Base-by-base conservation (phyloP, 352 stramenopile genomes). In the Globisporangium paroecandrum region DNA sequence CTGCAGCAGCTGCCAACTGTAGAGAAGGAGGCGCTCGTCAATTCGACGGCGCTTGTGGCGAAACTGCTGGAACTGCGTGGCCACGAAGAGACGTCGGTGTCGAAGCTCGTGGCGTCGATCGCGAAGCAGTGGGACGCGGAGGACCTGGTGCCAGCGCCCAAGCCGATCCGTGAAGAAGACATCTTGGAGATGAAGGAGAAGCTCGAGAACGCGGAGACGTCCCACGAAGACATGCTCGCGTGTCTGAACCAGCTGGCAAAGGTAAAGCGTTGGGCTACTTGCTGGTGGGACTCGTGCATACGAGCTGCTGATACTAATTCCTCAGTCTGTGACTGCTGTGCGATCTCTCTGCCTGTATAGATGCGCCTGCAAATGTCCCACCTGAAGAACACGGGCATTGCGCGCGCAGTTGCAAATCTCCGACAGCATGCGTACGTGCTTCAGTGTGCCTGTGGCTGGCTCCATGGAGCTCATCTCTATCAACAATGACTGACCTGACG, bases 381-480 rank as follows among this genome's bases (percentile, higher is more conserved):
- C 58, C 55, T 95, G 46, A 89, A 84, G 74, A 82, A 83, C 59
- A 93, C 83, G 18, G 77, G 77, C 60, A 93, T 95, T 51, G 66
- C 82, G 18, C 79, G 78, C 10, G 68, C 70, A 5, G 87, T 95
- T 18, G 83, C 85, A 18, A 79, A 82, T 8, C 74, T 95, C 53
- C 83, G 87, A 10, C 80, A 93, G 61, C 83, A 95, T 57, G 80
- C 76, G 87, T 93, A 89, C 66, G 81, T 65, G 2, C 29, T 22
- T 61, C 10, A 15, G 9, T 3, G 18, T 2, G 57, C 41, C 12
- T 57, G 22, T 8, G 9, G 22, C 49, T 57, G 22, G 32, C 32
- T 38, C 32, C 32, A 38, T 38, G 8, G 5, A 38, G 32, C 32
- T 8, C n/a, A 27, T 34, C 25, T 58, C 41, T 24, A 24, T 36